phyloP scores from a whole-genome alignment of 306 rosid species.

The Canavalia ensiformis region DNA sequence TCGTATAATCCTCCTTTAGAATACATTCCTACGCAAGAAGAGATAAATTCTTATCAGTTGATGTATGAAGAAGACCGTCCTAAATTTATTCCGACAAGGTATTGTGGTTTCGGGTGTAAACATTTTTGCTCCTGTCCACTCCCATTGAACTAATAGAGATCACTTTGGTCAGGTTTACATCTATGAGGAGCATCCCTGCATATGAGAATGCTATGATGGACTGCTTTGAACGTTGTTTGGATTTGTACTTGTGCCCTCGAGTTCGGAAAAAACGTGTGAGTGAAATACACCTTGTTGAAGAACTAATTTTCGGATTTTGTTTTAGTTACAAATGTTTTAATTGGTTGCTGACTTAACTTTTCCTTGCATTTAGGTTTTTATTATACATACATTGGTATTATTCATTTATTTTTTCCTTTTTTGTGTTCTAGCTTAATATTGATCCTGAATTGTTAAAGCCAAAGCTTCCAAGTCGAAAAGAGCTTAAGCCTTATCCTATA shows the following conservation, averaged over 20 bases:
- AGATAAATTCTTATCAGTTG: conserved; percentile 80
- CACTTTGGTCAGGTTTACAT: conserved; percentile 66
- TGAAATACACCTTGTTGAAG: conserved; percentile 37
- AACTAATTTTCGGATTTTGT: conserved; percentile 23
- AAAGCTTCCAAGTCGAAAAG: conserved; percentile 86
- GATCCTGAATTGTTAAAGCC: conserved; percentile 96
- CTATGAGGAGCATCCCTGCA: conserved; percentile 90
- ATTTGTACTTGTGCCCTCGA: conserved; percentile 92
- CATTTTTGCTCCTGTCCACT: not conserved
- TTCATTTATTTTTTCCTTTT: conserved; percentile 29
- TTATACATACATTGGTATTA: not conserved
- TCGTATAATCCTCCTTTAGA: conserved; percentile 95
- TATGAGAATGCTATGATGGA: conserved; percentile 86
- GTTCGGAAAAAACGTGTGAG: conserved; percentile 91
- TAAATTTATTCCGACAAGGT: conserved; percentile 89
- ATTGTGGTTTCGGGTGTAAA: conserved; percentile 15
- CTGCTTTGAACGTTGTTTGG: conserved; percentile 86
- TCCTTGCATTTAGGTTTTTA: not conserved
- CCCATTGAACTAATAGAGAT: conserved; percentile 40
- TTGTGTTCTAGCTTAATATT: conserved; percentile 73
- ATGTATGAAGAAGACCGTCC: conserved; percentile 95
- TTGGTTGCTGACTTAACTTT: conserved; percentile 9
- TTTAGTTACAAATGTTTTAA: not conserved
- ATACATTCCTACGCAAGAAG: conserved; percentile 96
- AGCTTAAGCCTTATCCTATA: conserved; percentile 87